A percentile compares a stretch with the other conserved stretches of the same genome.
phyloP scores from a whole-genome alignment of 768 basidiomycete genomes.

The Polyporus arcularius region DNA sequence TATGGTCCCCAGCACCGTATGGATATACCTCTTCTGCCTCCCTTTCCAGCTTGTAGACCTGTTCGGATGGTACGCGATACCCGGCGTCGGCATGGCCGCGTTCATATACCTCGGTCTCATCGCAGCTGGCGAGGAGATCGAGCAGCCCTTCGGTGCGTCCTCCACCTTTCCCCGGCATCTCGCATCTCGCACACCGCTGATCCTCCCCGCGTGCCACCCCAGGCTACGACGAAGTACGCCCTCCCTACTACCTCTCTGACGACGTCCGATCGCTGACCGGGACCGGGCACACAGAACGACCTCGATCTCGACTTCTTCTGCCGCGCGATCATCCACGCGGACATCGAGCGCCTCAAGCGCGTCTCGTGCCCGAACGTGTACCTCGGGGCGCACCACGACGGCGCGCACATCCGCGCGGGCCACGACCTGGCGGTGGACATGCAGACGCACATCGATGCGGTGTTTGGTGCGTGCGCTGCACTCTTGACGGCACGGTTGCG shows the following conservation, averaged over 20 bases:
- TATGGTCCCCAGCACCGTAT: conserved; percentile 48
- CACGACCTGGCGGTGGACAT: conserved; percentile 1
- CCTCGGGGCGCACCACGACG: conserved; percentile 14
- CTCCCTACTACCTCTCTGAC: not conserved
- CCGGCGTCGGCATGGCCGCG: conserved; percentile 63
- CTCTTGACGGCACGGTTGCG: too few species aligned
- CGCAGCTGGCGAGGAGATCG: conserved; percentile 70
- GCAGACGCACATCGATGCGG: conserved; percentile 16
- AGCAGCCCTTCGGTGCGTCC: conserved; percentile 62
- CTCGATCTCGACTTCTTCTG: conserved; percentile 69
- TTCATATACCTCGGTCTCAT: conserved; percentile 80
- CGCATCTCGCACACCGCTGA: not conserved
- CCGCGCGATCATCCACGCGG: conserved; percentile 53
- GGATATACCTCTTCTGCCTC: conserved; percentile 75
- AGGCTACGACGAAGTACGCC: conserved; percentile 62
- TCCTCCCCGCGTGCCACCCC: not conserved
- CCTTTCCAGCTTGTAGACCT: conserved; percentile 72
- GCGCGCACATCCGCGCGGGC: not conserved
- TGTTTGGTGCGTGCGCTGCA: conserved; percentile 22
- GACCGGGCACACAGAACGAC: conserved; percentile 48
- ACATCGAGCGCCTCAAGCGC: conserved; percentile 53
- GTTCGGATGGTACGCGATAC: conserved; percentile 66
- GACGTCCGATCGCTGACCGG: not conserved
- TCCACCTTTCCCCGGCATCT: not conserved
- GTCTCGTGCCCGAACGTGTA: conserved; percentile 51